Conservation (phyloP, 352 stramenopile genomes). For the Phytophthora colocasiae region DNA sequence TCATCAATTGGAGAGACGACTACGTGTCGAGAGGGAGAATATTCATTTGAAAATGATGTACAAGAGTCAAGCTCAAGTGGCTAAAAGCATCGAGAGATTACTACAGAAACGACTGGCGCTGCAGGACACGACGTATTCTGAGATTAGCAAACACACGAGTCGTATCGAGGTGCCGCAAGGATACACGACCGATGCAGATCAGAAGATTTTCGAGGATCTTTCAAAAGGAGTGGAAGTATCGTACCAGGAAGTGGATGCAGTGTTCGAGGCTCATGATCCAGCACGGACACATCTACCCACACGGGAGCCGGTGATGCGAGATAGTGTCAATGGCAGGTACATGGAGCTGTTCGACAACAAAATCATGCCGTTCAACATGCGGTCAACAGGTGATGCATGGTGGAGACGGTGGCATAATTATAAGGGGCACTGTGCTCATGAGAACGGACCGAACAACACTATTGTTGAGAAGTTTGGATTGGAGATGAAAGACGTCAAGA, state of each 20-base stretch:
- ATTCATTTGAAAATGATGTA: conserved; percentile 48
- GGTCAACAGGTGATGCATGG: conserved; percentile 40
- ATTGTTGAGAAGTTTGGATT: conserved; percentile 65
- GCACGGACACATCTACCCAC: conserved; percentile 29
- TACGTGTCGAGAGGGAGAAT: conserved; percentile 41
- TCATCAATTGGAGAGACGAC: conserved; percentile 32
- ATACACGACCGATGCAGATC: conserved; percentile 16
- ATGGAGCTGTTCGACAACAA: conserved; percentile 51
- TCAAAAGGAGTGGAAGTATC: conserved; percentile 29
- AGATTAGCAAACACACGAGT: conserved; percentile 32
- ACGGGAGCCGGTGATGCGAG: conserved; percentile 35
- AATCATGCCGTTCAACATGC: conserved; percentile 50
- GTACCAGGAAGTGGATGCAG: conserved; percentile 40
- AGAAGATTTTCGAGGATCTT: conserved; percentile 40
- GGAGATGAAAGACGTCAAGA: conserved; percentile 56
- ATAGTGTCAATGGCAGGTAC: conserved; percentile 52
- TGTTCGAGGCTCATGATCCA: conserved; percentile 33
- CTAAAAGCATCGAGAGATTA: conserved; percentile 38
- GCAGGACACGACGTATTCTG: conserved; percentile 30
- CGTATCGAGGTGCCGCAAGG: conserved; percentile 33
- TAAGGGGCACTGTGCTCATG: conserved; percentile 31
- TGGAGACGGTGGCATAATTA: conserved; percentile 46
- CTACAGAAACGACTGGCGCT: conserved; percentile 30
- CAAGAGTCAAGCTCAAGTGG: conserved; percentile 38
- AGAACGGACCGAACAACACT: conserved; percentile 50